phyloP scores from a whole-genome alignment of 2,329 filamentous ascomycete species.

The Fusarium lateritium region DNA sequence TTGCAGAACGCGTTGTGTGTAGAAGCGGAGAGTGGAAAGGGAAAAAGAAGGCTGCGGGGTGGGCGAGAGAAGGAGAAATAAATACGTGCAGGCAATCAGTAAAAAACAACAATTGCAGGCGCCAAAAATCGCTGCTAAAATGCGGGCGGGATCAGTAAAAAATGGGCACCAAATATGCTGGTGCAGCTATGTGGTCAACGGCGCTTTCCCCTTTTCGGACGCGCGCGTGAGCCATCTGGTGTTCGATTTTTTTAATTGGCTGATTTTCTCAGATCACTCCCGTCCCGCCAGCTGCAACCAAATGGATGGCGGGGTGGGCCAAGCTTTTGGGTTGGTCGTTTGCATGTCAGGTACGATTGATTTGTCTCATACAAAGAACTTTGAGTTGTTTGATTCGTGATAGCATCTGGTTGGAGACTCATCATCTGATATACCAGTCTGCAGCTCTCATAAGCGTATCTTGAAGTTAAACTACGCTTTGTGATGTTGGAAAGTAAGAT shows the following conservation, averaged over 20 bases:
- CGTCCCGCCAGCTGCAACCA: slow-evolving; percentile 7
- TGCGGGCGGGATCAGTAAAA: slow-evolving; percentile 48
- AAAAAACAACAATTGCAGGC: slow-evolving; percentile 36
- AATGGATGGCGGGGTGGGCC: slow-evolving; percentile 24
- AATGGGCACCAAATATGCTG: slow-evolving; percentile 32
- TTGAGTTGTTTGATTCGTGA: not conserved
- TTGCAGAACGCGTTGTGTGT: slow-evolving; percentile 43
- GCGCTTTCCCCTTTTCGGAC: slow-evolving; percentile 37
- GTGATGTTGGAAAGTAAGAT: too few relatives aligned
- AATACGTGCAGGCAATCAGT: slow-evolving; percentile 59
- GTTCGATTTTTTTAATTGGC: slow-evolving; percentile 45
- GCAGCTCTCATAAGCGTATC: too few relatives aligned
- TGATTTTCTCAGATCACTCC: slow-evolving; percentile 33
- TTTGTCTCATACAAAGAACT: not conserved
- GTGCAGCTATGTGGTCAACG: not conserved
- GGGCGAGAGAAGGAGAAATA: slow-evolving; percentile 51
- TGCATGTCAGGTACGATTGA: not conserved
- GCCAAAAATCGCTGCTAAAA: slow-evolving; percentile 38
- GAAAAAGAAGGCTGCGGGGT: slow-evolving; percentile 48
- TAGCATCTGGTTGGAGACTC: too few relatives aligned
- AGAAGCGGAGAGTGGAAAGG: slow-evolving; percentile 42
- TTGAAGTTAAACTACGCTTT: too few relatives aligned
- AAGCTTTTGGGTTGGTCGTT: not conserved
- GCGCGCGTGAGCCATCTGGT: slow-evolving; percentile 16
- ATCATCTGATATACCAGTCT: too few relatives aligned